Conservation (phyloP, 371 early-diverging fungal species). For the Saksenaea oblongispora region DNA sequence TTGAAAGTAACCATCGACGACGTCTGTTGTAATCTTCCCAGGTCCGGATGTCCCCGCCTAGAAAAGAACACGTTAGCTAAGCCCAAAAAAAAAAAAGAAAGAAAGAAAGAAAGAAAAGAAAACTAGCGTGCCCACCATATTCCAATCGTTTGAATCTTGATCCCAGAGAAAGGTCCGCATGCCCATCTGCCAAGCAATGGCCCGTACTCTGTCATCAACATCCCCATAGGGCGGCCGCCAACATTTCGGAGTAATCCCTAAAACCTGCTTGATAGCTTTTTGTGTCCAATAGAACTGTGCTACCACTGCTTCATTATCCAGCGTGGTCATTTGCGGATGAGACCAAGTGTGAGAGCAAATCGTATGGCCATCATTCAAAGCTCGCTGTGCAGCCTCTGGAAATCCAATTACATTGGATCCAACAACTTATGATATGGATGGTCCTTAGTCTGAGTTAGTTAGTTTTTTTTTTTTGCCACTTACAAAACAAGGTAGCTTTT, state of each 20-base stretch:
- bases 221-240: conserved; percentile 62
- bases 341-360: conserved; percentile 59
- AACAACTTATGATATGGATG: conserved; percentile 20
- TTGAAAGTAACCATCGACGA: conserved; percentile 36
- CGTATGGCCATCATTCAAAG: conserved; percentile 36
- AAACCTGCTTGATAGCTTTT: conserved; percentile 53
- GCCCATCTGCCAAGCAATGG: conserved; percentile 56
- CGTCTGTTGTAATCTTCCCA: conserved; percentile 25
- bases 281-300: conserved; percentile 60
- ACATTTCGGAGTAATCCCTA: conserved; percentile 58
- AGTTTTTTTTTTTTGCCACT: conserved; percentile 9
- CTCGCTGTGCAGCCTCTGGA: conserved; percentile 40
- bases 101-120: neutral
- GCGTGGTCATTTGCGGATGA: conserved; percentile 58
- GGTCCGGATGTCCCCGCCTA: conserved; percentile 28
- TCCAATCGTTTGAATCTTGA: conserved; percentile 42
- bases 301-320: conserved; percentile 55
- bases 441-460: neutral
- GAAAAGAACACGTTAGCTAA: neutral
- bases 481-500: conserved; percentile 31
- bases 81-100: neutral
- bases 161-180: conserved; percentile 45
- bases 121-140: conserved; percentile 11
- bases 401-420: conserved; percentile 38
- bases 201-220: conserved; percentile 56